Base-by-base conservation (phyloP, 257 asterid species). In the Ligustrum vulgare region DNA sequence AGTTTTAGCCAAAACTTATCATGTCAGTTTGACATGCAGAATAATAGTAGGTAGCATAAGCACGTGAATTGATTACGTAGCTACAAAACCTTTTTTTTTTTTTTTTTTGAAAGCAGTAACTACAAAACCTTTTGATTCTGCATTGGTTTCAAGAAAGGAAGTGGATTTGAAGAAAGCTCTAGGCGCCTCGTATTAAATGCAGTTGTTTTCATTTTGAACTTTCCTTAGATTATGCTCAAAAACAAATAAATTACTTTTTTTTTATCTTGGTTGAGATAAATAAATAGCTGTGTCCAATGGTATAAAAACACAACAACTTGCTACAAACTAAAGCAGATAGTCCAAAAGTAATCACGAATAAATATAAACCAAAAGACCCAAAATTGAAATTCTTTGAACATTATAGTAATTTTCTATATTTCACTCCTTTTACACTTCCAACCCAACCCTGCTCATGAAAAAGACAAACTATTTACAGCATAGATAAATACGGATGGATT, bases 381-480 rank as follows among this genome's bases (percentile, higher is more conserved):
- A 47, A 58, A 22, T 8, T 58, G 28, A 58, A 58, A 58, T 58
- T 58, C 32, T 22, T 8, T n/a, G n/a, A n/a, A n/a, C n/a, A n/a
- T n/a, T 37, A 37, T 8, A 37, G 43, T 37, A 37, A 37, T 37
- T 37, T 37, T 37, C 43, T 8, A 37, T 8, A 37, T 37, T 37
- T 37, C 35, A 93, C 78, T 49, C 58, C 18, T 16, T 49, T 49
- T 37, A 49, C 58, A 49, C 58, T 49, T 15, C 20, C 1, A 49
- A 49, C 20, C 8, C 22, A 15, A 49, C 16, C 20, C 96, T 87
- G 85, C 81, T 49, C 71, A 73, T 75, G 71, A 84, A 13, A 75
- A 78, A 74, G 51, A 54, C n/a, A n/a, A 45, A 45, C 6, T 45
- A 45, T 45, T 45, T 45, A 49, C 58, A 49, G 58, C 58, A 13